These are phyloP conservation scores for Ceratocystis lukuohia DNA, from an alignment of 2,329 filamentous ascomycete genomes.

Conservation along the genomic window DNA sequence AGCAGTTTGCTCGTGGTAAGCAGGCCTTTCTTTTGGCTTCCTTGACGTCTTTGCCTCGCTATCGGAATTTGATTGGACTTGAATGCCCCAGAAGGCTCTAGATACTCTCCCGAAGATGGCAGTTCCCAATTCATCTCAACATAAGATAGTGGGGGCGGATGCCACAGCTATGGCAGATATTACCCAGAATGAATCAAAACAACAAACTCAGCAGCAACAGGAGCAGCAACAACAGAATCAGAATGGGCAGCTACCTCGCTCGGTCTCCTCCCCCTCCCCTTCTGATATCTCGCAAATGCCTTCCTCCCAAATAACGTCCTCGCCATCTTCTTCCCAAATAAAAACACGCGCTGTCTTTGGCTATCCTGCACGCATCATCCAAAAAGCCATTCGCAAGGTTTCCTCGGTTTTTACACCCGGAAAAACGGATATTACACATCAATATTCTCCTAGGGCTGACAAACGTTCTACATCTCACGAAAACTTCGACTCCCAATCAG, in stretches of 20 bases:
- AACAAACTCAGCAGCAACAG: conserved; percentile 1
- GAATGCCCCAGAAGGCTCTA: neutral
- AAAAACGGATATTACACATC: conserved; percentile 9
- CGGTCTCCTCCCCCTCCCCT: neutral
- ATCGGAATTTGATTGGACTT: neutral
- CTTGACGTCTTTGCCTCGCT: too few relatives aligned
- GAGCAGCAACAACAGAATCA: neutral
- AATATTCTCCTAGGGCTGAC: neutral
- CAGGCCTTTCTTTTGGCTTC: neutral
- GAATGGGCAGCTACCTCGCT: neutral
- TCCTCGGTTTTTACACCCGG: conserved; percentile 12
- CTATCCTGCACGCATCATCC: conserved; percentile 16
- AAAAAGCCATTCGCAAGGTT: conserved; percentile 18
- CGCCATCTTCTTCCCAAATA: conserved; percentile 8
- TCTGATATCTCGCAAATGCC: neutral
- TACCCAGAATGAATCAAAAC: conserved; percentile 10
- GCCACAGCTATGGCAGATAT: neutral
- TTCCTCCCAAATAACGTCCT: conserved; percentile 7
- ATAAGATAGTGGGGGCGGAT: conserved; percentile 7
- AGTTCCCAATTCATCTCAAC: conserved; percentile 13
- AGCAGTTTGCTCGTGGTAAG: neutral
- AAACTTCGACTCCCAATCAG: conserved; percentile 4
- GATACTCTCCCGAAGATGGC: conserved; percentile 9
- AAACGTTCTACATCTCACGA: neutral
- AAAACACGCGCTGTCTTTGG: conserved; percentile 15